Evolutionary conservation across 2,329 filamentous ascomycete genomes (phyloP), one percentile per base, ranked within the genome.

Genomic region (Coniochaeta sp.): DNA sequence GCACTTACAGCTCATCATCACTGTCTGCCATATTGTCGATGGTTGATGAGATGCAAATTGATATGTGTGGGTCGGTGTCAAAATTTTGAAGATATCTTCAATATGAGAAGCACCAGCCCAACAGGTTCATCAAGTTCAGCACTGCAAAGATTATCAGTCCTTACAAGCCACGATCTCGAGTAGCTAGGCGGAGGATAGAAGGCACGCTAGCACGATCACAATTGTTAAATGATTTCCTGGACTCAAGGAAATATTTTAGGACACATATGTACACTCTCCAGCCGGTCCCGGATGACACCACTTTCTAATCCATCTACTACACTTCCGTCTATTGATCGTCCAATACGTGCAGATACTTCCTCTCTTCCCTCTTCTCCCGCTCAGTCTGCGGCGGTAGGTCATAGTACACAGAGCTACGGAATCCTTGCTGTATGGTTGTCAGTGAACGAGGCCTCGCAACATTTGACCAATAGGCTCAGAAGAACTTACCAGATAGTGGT

Each of bases 331-430:
- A 95, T 81, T 92, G 85, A 74, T 95, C 89, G 73, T 96, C 91
- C 72, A 91, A 79, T 63, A 99, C 93, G 75, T 99, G 95, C 74
- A 98, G 79, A 75, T 96, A 99, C 82, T 97, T 95, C 84, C 88
- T 95, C 77, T 98, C 93, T 76, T 98, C 93, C 69, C 85, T 83
- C 83, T 88, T 95, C 82, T 99, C 95, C 76, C 89, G 90, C 79
- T 97, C 93, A 36, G 93, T 97, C 70, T 93, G 88, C 57, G 95
- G 93, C 58, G 95, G 95, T 66, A 98, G 82, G 73, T 99, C 93
- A 76, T 96, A 96, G 84, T 88, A 95, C 69, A 87, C 85, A 61
- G 89, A 85, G 77, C 90, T 93, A 72, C 95, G 89, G 82, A 91
- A 97, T 74, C 87, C 89, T 89, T 96, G 89, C 90, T 93, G 68